Evolutionary conservation across 148 eudicot genomes (phyloP).

Genomic region (Chenopodium album): DNA sequence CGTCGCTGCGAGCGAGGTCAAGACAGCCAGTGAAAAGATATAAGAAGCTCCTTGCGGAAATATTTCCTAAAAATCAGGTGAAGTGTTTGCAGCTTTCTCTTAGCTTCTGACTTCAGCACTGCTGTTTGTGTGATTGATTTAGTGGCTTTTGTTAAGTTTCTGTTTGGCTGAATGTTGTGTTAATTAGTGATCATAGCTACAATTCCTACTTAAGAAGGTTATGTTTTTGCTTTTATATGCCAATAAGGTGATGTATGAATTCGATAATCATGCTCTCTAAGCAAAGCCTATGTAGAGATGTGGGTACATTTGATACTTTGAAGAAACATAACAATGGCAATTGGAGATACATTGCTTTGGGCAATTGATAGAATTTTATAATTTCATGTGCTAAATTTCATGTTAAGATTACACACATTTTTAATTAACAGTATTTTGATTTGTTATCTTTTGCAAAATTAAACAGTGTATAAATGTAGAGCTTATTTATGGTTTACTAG

Average conservation of each 20-base stretch:
- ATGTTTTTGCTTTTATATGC: not conserved
- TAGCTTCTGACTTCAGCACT: slow-evolving; percentile 1
- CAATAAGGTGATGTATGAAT: not conserved
- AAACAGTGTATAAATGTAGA: not conserved
- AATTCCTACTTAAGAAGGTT: too few relatives aligned
- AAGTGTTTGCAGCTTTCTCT: slow-evolving; percentile 5
- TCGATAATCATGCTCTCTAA: not conserved
- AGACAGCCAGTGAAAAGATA: slow-evolving; percentile 92
- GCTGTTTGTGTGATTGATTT: slow-evolving; percentile 1
- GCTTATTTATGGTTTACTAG: not conserved
- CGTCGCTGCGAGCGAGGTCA: slow-evolving; percentile 77
- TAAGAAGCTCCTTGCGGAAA: slow-evolving; percentile 76
- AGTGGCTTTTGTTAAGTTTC: not conserved
- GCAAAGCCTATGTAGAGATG: not conserved
- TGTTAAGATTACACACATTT: not conserved
- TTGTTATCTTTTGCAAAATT: not conserved
- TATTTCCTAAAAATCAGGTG: slow-evolving; percentile 85
- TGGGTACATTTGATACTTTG: not conserved
- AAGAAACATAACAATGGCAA: not conserved
- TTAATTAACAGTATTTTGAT: not conserved
- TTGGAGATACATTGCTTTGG: not conserved
- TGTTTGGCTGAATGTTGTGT: slow-evolving; percentile 6
- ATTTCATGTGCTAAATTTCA: not conserved
- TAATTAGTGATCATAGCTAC: not conserved
- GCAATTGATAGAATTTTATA: not conserved